These are phyloP conservation scores for Puccinia coronata DNA, from an alignment of 1,284 basidiomycete genomes.

Conservation along the genomic window DNA sequence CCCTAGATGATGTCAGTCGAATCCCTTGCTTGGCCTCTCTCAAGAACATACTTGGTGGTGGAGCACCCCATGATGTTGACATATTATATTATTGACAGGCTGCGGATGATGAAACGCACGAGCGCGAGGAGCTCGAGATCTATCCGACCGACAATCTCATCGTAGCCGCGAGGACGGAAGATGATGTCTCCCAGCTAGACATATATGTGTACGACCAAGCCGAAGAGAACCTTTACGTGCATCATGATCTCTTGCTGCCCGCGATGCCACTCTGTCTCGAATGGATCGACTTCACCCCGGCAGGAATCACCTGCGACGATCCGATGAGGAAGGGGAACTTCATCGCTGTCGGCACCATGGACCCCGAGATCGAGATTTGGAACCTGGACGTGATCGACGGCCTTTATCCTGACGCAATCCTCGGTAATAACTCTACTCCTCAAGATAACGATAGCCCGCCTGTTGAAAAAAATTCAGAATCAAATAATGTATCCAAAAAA, in stretches of 20 bases:
- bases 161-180: constrained; percentile 90
- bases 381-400: constrained; percentile 89
- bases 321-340: constrained; percentile 70
- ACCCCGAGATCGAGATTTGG: constrained; percentile 99
- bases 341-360: constrained; percentile 93
- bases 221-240: constrained; percentile 89
- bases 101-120: constrained; percentile 74
- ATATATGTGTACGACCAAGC: constrained; percentile 91
- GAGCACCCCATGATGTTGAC: too few species aligned
- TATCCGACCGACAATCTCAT: constrained; percentile 88
- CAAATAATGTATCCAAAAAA: constrained; percentile 69
- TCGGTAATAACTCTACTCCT: constrained; percentile 64
- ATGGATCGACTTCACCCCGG: constrained; percentile 92
- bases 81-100: neutral
- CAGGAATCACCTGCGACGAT: constrained; percentile 59
- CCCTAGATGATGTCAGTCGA: constrained; percentile 74
- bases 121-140: constrained; percentile 87
- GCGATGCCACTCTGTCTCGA: constrained; percentile 97
- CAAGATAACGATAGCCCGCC: constrained; percentile 11
- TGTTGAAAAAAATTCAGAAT: constrained; percentile 59
- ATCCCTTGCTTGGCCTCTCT: too few species aligned
- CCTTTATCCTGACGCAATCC: constrained; percentile 87
- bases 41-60: too few species aligned
- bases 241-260: constrained; percentile 97
- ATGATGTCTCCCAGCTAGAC: constrained; percentile 94